Evolutionary conservation across 176 grass and related monocot genomes (phyloP), one percentile per base, ranked within the genome.

Genomic region (Ananas comosus): DNA sequence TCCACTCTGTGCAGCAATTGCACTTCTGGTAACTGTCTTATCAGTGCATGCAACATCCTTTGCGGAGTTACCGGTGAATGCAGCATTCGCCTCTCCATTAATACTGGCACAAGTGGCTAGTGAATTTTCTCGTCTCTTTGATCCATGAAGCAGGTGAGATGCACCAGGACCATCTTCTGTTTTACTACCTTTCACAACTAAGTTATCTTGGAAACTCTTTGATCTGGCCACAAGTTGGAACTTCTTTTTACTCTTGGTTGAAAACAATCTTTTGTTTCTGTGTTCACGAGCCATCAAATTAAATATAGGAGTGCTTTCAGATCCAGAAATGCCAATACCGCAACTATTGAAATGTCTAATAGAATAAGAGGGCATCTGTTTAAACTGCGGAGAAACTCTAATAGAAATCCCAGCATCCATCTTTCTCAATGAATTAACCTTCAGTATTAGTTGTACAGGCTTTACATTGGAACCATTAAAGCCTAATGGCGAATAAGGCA

Each of bases 331-430:
- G 71, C 65, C 64, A 25, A 68, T 74, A 66, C 48, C 51, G 28
- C 12, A 2, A 21, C 49, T 83, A 71, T 67, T 54, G 16, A 73
- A 71, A 75, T 76, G 80, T 76, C 77, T 69, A 22, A 74, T 67
- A 84, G 85, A 81, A 71, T 81, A 87, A 82, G 78, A 82, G 27
- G 73, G 28, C 70, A 70, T 70, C 66, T 72, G 71, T 71, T 89
- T 82, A 27, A 76, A 78, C 25, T 82, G 78, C 50, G 76, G 52
- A 71, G 68, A 54, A 49, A 89, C 27, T 42, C 42, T 63, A 54
- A 75, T 76, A 77, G 51, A 47, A 28, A 67, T 72, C 53, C 65
- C 70, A 51, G 50, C 66, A 72, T 68, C 72, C 3, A 76, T 21
- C 21, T 72, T 33, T 80, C 63, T 81, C 50, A 80, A 50, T 70